phyloP scores from a whole-genome alignment of 139 green algal species.

The Trebouxia sp. region DNA sequence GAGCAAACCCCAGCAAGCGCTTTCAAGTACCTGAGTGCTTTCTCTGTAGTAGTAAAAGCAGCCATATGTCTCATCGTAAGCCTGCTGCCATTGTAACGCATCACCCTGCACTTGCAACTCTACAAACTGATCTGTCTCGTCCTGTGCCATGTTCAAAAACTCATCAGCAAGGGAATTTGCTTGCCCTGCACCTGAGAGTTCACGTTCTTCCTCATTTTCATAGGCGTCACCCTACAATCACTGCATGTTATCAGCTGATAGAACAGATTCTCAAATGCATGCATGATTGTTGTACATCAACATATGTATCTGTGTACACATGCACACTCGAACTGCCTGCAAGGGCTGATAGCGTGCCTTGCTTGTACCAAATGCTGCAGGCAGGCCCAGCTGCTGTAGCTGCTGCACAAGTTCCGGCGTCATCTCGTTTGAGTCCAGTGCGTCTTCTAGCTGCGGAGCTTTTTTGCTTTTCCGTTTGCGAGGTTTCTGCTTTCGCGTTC shows the following conservation, averaged over 20 bases:
- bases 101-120: no score
- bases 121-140: background rate
- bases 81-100: slow-evolving; percentile 24
- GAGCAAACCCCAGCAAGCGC: background rate
- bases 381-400: background rate
- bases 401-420: background rate
- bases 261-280: background rate
- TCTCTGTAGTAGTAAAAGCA: slow-evolving; percentile 19
- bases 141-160: background rate
- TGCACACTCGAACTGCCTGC: background rate
- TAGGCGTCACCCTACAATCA: background rate
- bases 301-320: background rate
- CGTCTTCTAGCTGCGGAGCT: background rate
- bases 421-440: background rate
- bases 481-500: background rate
- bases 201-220: background rate
- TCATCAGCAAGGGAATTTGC: background rate
- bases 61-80: background rate
- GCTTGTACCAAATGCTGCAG: slow-evolving; percentile 14
- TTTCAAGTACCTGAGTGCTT: background rate
- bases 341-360: background rate
- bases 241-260: background rate
- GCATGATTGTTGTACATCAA: background rate
- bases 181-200: background rate
- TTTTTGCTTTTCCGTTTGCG: slow-evolving; percentile 5